Evolutionary conservation across 805 yeast species (phyloP), one percentile per base, ranked within the genome.

Genomic region (Pichia cephalocereana): DNA sequence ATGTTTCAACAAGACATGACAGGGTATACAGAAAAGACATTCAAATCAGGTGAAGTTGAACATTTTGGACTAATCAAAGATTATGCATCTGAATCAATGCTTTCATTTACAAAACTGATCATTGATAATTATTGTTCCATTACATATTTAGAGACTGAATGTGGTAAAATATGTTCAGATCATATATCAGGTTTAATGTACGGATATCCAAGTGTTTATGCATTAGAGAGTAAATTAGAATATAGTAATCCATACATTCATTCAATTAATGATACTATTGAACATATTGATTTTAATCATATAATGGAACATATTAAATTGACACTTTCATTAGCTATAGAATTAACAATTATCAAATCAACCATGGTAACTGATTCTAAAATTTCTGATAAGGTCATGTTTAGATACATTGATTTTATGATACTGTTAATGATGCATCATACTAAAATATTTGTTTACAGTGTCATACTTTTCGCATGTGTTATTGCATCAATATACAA

Each of bases 1-100:
- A 83, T 89, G 93, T 70, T 91, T 38, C 96, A 91, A 66, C 95
- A 88, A 63, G 99, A 91, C 63, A 90, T 90, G 96, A 85, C 96
- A 3, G 96, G 96, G 0, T 87, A 72, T 60, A 76, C 82, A 3
- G 70, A 71, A 34, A 75, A 72, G 40, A 68, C 81, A 39, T 60
- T 66, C 38, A 77, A 72, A 53, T 66, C 54, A 30, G 83, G 74
- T 49, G 68, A 62, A 56, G 80, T 70, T 64, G 88, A 78, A 40
- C 80, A 79, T 62, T 74, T 90, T 57, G 96, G 96, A n/a, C 71
- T 91, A 41, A 79, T 89, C 49, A 76, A 78, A 2, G 96, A 88
- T 68, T 80, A 75, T 62, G 80, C 84, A 1, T 71, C 80, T 27
- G 62, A 65, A 0, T 66, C 55, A 6, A 73, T 87, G 52, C 81